Percentiles rank a stretch among this genome's conserved stretches.
phyloP scores from a whole-genome alignment of 1,284 basidiomycete genomes.

The Ganoderma resinaceum region DNA sequence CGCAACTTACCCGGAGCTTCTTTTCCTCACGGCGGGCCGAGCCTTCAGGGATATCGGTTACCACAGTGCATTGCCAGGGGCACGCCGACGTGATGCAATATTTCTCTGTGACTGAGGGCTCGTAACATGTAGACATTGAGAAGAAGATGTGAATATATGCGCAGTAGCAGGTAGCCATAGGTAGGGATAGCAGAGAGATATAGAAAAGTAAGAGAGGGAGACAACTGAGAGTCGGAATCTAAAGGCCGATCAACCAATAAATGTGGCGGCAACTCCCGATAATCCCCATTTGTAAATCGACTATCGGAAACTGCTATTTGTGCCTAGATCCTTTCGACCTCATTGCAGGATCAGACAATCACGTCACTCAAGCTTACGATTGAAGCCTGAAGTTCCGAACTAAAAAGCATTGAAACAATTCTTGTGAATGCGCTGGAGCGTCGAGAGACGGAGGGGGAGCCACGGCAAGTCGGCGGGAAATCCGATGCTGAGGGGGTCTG shows the following conservation, averaged over 20 bases:
- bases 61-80: not conserved
- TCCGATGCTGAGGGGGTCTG: too few species aligned
- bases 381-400: not conserved
- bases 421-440: not conserved
- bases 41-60: not conserved
- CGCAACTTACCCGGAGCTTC: not conserved
- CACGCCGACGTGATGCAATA: not conserved
- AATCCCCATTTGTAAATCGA: not conserved
- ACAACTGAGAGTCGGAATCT: not conserved
- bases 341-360: not conserved
- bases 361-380: not conserved
- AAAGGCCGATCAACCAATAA: not conserved
- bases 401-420: not conserved
- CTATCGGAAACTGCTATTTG: not conserved
- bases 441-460: not conserved
- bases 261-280: not conserved
- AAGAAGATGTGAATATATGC: not conserved
- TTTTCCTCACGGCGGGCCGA: not conserved
- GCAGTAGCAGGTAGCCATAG: not conserved
- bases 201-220: too few species aligned
- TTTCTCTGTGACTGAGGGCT: not conserved
- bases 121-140: not conserved
- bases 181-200: not conserved
- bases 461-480: not conserved
- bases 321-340: not conserved